A percentile compares a stretch with the other conserved stretches of the same genome.
Conservation (phyloP, 2,329 filamentous ascomycete genomes). For the Penicillium sp. region DNA sequence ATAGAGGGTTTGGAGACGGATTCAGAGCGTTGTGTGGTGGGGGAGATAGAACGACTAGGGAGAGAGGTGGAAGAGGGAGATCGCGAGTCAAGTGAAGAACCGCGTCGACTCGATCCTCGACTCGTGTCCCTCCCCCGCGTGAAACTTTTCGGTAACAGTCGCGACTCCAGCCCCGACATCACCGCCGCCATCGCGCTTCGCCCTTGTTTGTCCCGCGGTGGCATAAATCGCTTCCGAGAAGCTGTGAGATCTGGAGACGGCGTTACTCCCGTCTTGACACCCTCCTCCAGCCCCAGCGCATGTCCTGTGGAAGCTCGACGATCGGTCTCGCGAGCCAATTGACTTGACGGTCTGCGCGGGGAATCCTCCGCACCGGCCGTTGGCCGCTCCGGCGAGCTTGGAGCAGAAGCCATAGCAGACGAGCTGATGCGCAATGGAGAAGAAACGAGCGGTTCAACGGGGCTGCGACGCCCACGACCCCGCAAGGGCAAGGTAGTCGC, state of each 20-base stretch:
- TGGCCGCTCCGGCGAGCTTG: slow-evolving; percentile 26
- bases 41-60: slow-evolving; percentile 31
- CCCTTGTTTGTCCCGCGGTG: slow-evolving; percentile 10
- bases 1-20: slow-evolving; percentile 1
- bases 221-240: too few species aligned
- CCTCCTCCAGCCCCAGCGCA: slow-evolving; percentile 5
- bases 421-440: slow-evolving; percentile 33
- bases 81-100: slow-evolving; percentile 36
- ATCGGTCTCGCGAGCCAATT: slow-evolving; percentile 26
- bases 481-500: slow-evolving; percentile 28
- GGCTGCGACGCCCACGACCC: slow-evolving; percentile 17
- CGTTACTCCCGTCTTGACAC: slow-evolving; percentile 11
- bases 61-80: slow-evolving; percentile 24
- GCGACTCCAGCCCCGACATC: slow-evolving; percentile 39
- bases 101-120: slow-evolving; percentile 38
- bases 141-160: slow-evolving; percentile 31
- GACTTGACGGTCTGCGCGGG: slow-evolving; percentile 32
- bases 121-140: slow-evolving; percentile 34
- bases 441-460: slow-evolving; percentile 25
- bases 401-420: slow-evolving; percentile 31
- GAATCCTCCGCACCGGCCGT: slow-evolving; percentile 33
- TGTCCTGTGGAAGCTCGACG: slow-evolving; percentile 11
- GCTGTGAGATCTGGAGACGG: slow-evolving; percentile 11
- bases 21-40: slow-evolving; percentile 26
- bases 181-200: slow-evolving; percentile 46